Evolutionary conservation across 1,284 basidiomycete genomes (phyloP), one percentile per base, ranked within the genome.

Genomic region (Austropuccinia psidii): DNA sequence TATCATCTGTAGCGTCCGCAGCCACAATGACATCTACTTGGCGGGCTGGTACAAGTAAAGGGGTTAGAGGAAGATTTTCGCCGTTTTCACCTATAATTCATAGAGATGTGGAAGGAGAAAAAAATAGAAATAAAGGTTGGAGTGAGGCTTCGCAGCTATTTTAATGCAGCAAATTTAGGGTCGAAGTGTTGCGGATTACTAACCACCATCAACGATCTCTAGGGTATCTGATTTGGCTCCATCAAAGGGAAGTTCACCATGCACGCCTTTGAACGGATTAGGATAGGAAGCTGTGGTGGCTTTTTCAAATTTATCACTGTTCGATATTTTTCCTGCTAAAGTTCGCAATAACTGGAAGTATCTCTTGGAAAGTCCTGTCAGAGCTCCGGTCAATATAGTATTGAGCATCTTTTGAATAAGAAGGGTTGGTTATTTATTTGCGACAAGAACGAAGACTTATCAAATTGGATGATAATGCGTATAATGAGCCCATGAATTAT

Each of bases 1-100:
- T 73, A 76, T 87, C 85, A 75, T 86, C 83, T 74, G 86, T 87
- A 4, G 83, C 83, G 77, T 91, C 90, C 7, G 88, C 79, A 1
- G 86, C 87, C 21, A 91, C 83, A 66, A 91, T 83, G 4, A 88
- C 83, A 79, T 91, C 89, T 37, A 90, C 68, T 0, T 78, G 82
- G 52, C 89, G 83, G 0, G 85, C 84, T 64, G 60, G 60, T n/a
- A 45, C 29, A 72, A 90, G 83, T 9, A 89, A 79, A 4, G 87
- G 85, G 11, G 84, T 85, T 27, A 88, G 83, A 0, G 89, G 89
- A 21, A 89, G 80, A 76, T 69, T 69, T 33, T 60, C 52, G 35
- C 54, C 55, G 33, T 69, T 69, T 49, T 69, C 67, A 19, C 55
- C 54, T 57, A 60, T 1, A 15, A 37, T n/a, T n/a, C n/a, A n/a